These are phyloP conservation scores for Ophiostoma piceae DNA, from an alignment of 2,329 filamentous ascomycete genomes.

Conservation along the genomic window DNA sequence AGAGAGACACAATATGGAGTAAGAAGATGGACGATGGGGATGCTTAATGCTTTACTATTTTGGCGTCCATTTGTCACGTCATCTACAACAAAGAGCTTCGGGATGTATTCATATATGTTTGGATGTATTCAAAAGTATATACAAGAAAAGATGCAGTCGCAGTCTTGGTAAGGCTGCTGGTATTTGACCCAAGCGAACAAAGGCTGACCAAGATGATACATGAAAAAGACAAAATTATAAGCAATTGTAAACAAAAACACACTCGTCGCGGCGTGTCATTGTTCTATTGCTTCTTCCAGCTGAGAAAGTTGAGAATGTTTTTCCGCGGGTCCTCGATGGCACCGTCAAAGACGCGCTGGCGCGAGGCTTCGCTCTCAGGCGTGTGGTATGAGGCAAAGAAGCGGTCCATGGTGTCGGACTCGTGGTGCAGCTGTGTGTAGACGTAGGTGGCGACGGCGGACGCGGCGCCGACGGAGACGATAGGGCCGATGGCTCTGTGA, in stretches of 20 bases:
- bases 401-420: slow-evolving; percentile 37
- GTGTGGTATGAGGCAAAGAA: slow-evolving; percentile 38
- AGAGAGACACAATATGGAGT: not conserved
- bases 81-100: not conserved
- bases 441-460: slow-evolving; percentile 35
- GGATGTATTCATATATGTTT: not conserved
- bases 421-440: slow-evolving; percentile 33
- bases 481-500: slow-evolving; percentile 23
- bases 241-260: not conserved
- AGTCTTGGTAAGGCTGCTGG: slow-evolving; percentile 11
- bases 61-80: not conserved
- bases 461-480: slow-evolving; percentile 25
- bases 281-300: slow-evolving; percentile 28
- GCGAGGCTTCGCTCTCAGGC: slow-evolving; percentile 35
- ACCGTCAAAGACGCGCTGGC: slow-evolving; percentile 34
- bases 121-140: not conserved
- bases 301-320: slow-evolving; percentile 36
- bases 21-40: not conserved
- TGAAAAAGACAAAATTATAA: not conserved
- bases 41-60: not conserved
- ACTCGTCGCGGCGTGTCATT: not conserved
- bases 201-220: not conserved
- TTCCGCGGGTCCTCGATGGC: slow-evolving; percentile 34
- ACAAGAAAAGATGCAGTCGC: not conserved
- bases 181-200: not conserved